Evolutionary conservation across 768 basidiomycete genomes (phyloP).

Genomic region (Pulveroboletus sp.): DNA sequence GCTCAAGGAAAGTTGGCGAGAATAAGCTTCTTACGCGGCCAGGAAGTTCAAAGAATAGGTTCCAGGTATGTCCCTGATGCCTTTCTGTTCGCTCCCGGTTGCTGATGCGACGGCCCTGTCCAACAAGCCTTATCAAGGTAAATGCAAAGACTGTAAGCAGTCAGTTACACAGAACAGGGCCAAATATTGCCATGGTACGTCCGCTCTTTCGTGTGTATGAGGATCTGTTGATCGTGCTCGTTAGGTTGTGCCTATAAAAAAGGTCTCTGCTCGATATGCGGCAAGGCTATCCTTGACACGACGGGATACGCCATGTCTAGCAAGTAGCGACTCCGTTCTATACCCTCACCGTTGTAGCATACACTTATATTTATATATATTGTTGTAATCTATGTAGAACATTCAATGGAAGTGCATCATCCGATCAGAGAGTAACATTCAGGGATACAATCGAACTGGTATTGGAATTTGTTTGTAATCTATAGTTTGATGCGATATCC

Average conservation of each 20-base stretch:
- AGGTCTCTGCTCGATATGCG: constrained; percentile 84
- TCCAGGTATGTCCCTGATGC: constrained; percentile 57
- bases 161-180: constrained; percentile 81
- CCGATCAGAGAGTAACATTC: neutral
- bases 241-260: constrained; percentile 87
- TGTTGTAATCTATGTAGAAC: constrained; percentile 11
- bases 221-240: constrained; percentile 4
- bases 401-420: too few species aligned
- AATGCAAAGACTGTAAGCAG: constrained; percentile 87
- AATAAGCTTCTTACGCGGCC: constrained; percentile 77
- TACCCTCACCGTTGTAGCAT: constrained; percentile 23
- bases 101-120: neutral
- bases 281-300: constrained; percentile 83
- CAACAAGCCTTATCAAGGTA: constrained; percentile 75
- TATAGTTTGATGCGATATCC: neutral
- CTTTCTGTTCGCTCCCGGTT: constrained; percentile 11
- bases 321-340: constrained; percentile 45
- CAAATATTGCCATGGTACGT: constrained; percentile 84
- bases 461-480: neutral
- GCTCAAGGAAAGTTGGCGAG: constrained; percentile 77
- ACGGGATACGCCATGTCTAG: constrained; percentile 82
- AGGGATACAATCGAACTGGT: neutral
- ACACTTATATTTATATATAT: too few species aligned
- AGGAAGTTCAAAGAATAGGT: constrained; percentile 72
- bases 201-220: constrained; percentile 6